Evolutionary conservation across 345 rosid species (phyloP).

Genomic region (Balakata baccata): DNA sequence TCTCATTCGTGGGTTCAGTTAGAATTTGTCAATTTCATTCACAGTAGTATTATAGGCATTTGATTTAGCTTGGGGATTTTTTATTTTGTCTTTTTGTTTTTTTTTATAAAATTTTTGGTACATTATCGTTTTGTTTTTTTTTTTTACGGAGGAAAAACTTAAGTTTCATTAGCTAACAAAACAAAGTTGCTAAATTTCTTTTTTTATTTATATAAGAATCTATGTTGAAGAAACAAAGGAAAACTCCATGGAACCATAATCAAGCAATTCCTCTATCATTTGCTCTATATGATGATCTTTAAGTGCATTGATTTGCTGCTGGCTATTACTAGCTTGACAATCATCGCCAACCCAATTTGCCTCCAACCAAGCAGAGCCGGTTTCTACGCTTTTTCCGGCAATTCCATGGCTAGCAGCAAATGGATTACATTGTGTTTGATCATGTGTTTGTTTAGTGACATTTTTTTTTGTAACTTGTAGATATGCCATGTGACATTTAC

Average conservation of each 20-base stretch:
- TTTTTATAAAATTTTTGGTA: no score
- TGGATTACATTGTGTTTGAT: slow-evolving; percentile 3
- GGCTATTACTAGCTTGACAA: slow-evolving; percentile 1
- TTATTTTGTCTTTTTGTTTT: no score
- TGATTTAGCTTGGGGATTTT: no score
- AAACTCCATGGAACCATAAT: slow-evolving; percentile 32
- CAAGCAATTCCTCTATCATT: slow-evolving; percentile 36
- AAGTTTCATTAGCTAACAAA: slow-evolving; percentile 10
- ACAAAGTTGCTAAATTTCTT: neutral
- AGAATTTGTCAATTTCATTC: no score
- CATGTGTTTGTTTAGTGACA: neutral
- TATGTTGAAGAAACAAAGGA: slow-evolving; percentile 19
- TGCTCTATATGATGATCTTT: slow-evolving; percentile 34
- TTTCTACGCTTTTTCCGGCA: slow-evolving; percentile 3
- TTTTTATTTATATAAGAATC: neutral
- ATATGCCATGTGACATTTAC: slow-evolving; percentile 29
- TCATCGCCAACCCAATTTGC: slow-evolving; percentile 14
- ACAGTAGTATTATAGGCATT: no score
- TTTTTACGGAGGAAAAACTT: neutral
- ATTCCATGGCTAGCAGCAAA: neutral
- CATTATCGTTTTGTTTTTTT: no score
- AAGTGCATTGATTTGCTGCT: slow-evolving; percentile 11
- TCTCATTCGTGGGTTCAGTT: no score
- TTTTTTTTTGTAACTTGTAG: slow-evolving; percentile 26
- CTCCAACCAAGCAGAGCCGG: slow-evolving; percentile 3